A percentile compares a stretch with the other conserved stretches of the same genome.
Evolutionary conservation across 108 stramenopile species (phyloP).

Genomic region (Cyclotella sp.): DNA sequence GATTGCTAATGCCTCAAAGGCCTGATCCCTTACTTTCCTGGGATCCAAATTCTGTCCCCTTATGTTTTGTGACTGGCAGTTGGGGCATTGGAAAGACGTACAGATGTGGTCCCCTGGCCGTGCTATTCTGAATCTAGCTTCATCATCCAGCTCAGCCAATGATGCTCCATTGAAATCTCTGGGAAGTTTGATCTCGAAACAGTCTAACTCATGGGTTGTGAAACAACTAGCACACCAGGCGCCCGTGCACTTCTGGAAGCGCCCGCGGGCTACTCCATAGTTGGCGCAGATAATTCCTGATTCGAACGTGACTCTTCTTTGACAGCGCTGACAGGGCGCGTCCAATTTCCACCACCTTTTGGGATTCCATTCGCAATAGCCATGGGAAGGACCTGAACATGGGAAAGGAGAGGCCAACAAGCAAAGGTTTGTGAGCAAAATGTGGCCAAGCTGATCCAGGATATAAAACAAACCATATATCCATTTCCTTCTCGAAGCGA

Average conservation of each 20-base stretch:
- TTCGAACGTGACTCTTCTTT: neutral
- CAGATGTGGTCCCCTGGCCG: neutral
- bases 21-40: neutral
- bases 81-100: conserved; percentile 2
- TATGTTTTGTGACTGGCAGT: neutral
- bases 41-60: neutral
- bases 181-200: neutral
- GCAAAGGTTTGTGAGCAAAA: conserved; percentile 2
- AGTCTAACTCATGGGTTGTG: neutral
- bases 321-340: neutral
- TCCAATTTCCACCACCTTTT: conserved; percentile 6
- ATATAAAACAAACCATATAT: no score
- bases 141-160: no score
- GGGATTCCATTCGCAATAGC: neutral
- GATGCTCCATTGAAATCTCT: no score
- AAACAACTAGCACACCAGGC: conserved; percentile 16
- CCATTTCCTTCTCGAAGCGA: no score
- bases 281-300: neutral
- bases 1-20: neutral
- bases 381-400: neutral
- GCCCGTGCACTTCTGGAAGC: neutral
- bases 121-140: neutral
- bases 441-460: neutral
- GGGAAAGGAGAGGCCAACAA: conserved; percentile 17
- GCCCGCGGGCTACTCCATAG: neutral